Base-by-base conservation (phyloP, 2,329 filamentous ascomycete genomes). In the Ophiostoma triangulosporum region DNA sequence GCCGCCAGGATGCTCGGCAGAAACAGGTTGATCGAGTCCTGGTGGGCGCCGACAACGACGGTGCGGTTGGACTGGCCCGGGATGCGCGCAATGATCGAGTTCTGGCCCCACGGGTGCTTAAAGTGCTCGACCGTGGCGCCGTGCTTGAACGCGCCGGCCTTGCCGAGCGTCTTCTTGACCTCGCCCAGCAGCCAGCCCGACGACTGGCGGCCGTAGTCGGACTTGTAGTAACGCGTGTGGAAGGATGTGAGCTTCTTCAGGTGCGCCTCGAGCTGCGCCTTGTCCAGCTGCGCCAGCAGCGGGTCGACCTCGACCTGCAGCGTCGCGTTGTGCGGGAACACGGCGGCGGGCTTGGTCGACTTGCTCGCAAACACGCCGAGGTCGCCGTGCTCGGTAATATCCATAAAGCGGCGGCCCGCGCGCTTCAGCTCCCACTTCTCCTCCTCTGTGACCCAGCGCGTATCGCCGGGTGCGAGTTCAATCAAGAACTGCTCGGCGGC, bases 1-100 rank as follows among this genome's bases (percentile, higher is more conserved):
- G 91, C 90, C 14, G 86, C 79, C 32, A 96, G 76, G 33, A 95
- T 73, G 2, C 84, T 87, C 1, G 90, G 91, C 12, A 95, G 69
- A 71, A 88, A 95, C 46, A 95, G 75, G 69, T 97, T 97, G 70
- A 95, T 94, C 62, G 87, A 94, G 68, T 97, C 91, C 66, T 95
- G 90, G 67, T 96, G 90, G 1, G 90, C 89, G 51, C 91, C 90
- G 60, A 96, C 84, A 22, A 96, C 83, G 31, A 94, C 77, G 0
- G 90, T 95, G 67, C 84, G 85, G 63, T 93, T 83, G 55, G 79
- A 85, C 71, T 86, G 78, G 54, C 91, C 91, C 0, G 91, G 91
- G 49, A 98, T 88, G 6, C 84, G 90, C 24, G 88, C 90, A 64
- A 97, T 94, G 64, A 97, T 84, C 58, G 84, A 91, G 69, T 84